phyloP scores from a whole-genome alignment of 2,329 filamentous ascomycete species.

The Calonectria naviculata region DNA sequence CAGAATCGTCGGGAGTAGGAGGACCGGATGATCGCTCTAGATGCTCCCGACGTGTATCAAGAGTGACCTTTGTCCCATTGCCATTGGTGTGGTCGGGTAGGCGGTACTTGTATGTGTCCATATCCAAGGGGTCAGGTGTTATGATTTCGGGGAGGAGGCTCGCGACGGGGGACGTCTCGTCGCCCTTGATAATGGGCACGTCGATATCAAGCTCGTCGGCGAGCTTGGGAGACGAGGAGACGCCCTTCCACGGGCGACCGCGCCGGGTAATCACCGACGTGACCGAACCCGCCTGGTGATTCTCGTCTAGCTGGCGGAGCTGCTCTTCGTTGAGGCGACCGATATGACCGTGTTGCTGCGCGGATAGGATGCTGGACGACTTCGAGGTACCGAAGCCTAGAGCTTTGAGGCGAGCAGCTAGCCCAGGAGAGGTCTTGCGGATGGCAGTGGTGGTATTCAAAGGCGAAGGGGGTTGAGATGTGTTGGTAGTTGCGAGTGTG shows the following conservation, averaged over 20 bases:
- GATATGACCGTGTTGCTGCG: slow-evolving; percentile 58
- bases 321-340: slow-evolving; percentile 79
- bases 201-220: slow-evolving; percentile 36
- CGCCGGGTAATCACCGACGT: slow-evolving; percentile 68
- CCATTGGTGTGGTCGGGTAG: slow-evolving; percentile 77
- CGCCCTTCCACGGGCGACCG: slow-evolving; percentile 79
- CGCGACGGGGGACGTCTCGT: slow-evolving; percentile 39
- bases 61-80: slow-evolving; percentile 73
- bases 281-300: slow-evolving; percentile 68
- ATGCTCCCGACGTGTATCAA: slow-evolving; percentile 68
- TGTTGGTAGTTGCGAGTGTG: slow-evolving; percentile 37
- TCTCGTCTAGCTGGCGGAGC: slow-evolving; percentile 75
- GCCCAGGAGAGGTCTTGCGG: slow-evolving; percentile 72
- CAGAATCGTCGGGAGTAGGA: slow-evolving; percentile 48
- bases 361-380: slow-evolving; percentile 43
- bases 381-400: slow-evolving; percentile 67
- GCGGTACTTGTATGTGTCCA: slow-evolving; percentile 81
- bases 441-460: slow-evolving; percentile 43
- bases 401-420: slow-evolving; percentile 73
- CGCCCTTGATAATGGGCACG: slow-evolving; percentile 40
- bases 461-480: slow-evolving; percentile 37
- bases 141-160: slow-evolving; percentile 63
- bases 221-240: slow-evolving; percentile 47
- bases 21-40: slow-evolving; percentile 61
- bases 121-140: slow-evolving; percentile 62